phyloP scores from a whole-genome alignment of 1,284 basidiomycete genomes.

The Fomitopsis pinicola region DNA sequence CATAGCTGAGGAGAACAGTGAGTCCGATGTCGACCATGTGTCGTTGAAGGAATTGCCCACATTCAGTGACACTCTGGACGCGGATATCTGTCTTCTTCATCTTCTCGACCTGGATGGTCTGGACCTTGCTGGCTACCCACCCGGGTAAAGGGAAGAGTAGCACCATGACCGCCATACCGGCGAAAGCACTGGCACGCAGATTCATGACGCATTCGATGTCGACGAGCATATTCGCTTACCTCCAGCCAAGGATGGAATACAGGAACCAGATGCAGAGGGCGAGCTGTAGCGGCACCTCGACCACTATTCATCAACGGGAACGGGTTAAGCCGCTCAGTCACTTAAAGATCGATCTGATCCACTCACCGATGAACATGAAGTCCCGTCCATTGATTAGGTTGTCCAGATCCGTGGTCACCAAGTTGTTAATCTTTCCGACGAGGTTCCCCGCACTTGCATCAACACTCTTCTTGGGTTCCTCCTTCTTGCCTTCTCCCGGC shows the following conservation, averaged over 20 bases:
- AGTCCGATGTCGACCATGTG: no score
- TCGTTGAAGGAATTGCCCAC: background rate
- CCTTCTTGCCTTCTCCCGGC: slow-evolving; percentile 4
- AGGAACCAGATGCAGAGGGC: slow-evolving; percentile 34
- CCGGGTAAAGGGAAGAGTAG: slow-evolving; percentile 48
- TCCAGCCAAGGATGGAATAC: slow-evolving; percentile 44
- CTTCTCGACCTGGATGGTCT: slow-evolving; percentile 25
- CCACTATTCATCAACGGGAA: slow-evolving; percentile 14
- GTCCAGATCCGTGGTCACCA: slow-evolving; percentile 30
- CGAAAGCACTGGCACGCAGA: slow-evolving; percentile 30
- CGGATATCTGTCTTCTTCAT: slow-evolving; percentile 41
- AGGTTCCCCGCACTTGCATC: slow-evolving; percentile 27
- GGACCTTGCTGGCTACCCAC: slow-evolving; percentile 25
- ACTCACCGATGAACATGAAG: slow-evolving; percentile 24
- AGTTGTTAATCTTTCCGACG: slow-evolving; percentile 44
- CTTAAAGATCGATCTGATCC: background rate
- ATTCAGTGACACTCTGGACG: slow-evolving; percentile 30
- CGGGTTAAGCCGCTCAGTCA: background rate
- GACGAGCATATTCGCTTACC: slow-evolving; percentile 17
- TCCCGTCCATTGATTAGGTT: slow-evolving; percentile 28
- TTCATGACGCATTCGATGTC: background rate
- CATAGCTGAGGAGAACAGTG: background rate
- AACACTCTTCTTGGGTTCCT: slow-evolving; percentile 2
- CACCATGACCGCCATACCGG: slow-evolving; percentile 50
- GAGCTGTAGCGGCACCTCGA: slow-evolving; percentile 33